A percentile compares a stretch with the other conserved stretches of the same genome.
These are phyloP conservation scores for Ascochyta koolunga DNA, from an alignment of 2,329 filamentous ascomycete genomes.

Conservation along the genomic window DNA sequence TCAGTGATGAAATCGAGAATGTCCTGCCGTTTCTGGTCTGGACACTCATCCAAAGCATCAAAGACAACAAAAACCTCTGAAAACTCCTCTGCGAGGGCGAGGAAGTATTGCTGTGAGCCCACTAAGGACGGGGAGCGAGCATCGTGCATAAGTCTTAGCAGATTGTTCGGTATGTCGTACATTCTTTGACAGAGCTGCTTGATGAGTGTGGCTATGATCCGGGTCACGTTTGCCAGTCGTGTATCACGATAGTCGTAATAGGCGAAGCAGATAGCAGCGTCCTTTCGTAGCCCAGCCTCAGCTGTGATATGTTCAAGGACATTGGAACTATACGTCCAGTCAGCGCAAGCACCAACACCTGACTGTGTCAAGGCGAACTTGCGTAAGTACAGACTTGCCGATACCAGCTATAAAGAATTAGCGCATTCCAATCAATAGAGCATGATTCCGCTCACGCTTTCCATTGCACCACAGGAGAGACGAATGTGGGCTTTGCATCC, in stretches of 20 bases:
- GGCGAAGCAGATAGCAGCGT: constrained; percentile 24
- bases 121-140: constrained; percentile 14
- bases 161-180: neutral
- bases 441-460: constrained; percentile 22
- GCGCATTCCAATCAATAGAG: neutral
- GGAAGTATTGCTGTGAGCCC: constrained; percentile 15
- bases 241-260: constrained; percentile 30
- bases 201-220: constrained; percentile 17
- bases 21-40: constrained; percentile 13
- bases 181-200: constrained; percentile 21
- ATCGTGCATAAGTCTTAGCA: constrained; percentile 18
- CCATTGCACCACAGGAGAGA: constrained; percentile 31
- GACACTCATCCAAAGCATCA: constrained; percentile 26
- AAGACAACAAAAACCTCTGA: constrained; percentile 17
- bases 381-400: constrained; percentile 31
- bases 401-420: constrained; percentile 26
- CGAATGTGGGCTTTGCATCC: constrained; percentile 15
- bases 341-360: neutral
- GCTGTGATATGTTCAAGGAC: constrained; percentile 28
- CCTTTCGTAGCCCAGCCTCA: constrained; percentile 10
- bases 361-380: too few relatives aligned
- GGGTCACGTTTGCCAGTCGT: constrained; percentile 5
- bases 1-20: constrained; percentile 15
- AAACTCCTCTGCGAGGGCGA: constrained; percentile 8
- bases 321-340: constrained; percentile 18